phyloP scores from a whole-genome alignment of 805 yeast genomes.

The Saccharomycopsis sp. region DNA sequence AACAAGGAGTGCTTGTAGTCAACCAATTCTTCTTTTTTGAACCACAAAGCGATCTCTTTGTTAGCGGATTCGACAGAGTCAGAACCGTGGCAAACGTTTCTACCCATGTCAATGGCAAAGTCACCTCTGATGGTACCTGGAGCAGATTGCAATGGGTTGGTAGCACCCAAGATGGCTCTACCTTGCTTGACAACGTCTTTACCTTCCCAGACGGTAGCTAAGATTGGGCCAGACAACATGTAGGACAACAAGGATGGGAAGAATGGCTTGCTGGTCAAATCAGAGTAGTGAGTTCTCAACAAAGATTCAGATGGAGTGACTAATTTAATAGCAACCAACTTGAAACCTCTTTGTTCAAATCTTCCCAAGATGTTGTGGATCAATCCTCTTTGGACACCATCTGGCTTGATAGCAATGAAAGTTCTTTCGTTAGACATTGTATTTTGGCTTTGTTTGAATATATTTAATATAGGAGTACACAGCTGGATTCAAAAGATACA shows the following conservation, averaged over 20 bases:
- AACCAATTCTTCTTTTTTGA: constrained; percentile 93
- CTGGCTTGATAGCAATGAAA: constrained; percentile 92
- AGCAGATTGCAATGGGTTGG: constrained; percentile 94
- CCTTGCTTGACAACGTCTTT: constrained; percentile 99
- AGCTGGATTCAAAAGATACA: no score
- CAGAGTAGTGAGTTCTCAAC: constrained; percentile 91
- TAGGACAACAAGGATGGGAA: constrained; percentile 93
- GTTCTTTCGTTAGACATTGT: constrained; percentile 59
- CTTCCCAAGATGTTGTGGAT: constrained; percentile 83
- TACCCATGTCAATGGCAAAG: constrained; percentile 96
- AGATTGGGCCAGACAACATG: constrained; percentile 98
- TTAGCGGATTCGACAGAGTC: constrained; percentile 98
- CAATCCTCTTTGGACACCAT: constrained; percentile 99
- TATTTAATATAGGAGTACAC: no score
- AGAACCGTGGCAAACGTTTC: constrained; percentile 99
- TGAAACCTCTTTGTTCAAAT: constrained; percentile 96
- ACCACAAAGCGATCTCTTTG: constrained; percentile 95
- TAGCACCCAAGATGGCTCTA: constrained; percentile 95
- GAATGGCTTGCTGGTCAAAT: constrained; percentile 93
- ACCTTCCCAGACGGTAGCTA: constrained; percentile 99
- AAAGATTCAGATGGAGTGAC: constrained; percentile 79
- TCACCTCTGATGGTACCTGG: constrained; percentile 99
- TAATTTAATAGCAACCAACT: constrained; percentile 92
- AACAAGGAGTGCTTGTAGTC: constrained; percentile 81
- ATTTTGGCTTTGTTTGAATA: neutral